These are phyloP conservation scores for Zangia roseola DNA, from an alignment of 768 basidiomycete genomes.

Conservation along the genomic window DNA sequence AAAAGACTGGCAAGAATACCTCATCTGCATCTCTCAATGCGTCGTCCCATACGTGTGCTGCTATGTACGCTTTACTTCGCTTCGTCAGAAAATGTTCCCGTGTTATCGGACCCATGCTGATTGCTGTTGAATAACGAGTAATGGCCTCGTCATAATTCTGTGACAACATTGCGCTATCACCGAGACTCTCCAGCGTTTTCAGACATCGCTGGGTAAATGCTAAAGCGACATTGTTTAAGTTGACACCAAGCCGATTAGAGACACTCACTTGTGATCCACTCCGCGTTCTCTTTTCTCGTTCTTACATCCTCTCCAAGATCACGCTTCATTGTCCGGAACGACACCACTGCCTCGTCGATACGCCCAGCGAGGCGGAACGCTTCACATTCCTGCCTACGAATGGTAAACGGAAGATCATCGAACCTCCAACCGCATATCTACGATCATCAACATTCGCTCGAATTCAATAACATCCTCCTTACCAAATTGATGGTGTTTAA, in stretches of 20 bases:
- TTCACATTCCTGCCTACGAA: conserved; percentile 1
- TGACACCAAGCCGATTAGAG: not conserved
- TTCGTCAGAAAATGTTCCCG: conserved; percentile 3
- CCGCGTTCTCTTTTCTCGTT: not conserved
- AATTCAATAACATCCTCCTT: not conserved
- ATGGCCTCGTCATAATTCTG: conserved; percentile 3
- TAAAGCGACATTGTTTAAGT: not conserved
- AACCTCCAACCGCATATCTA: conserved; percentile 14
- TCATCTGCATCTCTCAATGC: conserved; percentile 2
- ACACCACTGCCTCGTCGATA: not conserved
- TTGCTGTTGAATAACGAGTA: not conserved
- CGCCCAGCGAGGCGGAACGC: not conserved
- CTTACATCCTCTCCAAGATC: not conserved
- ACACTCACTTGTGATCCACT: conserved; percentile 6
- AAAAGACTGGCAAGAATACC: not conserved
- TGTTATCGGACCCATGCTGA: not conserved
- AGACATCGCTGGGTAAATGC: conserved; percentile 1
- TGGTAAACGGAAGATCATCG: conserved; percentile 4
- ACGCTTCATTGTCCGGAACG: not conserved
- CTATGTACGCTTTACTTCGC: conserved; percentile 2
- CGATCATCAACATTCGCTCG: not conserved
- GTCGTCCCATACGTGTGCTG: not conserved
- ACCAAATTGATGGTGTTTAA: conserved; percentile 2
- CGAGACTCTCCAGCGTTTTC: not conserved
- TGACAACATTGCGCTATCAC: not conserved